Conservation (phyloP, 2,329 filamentous ascomycete genomes). For the Cadophora gregata region DNA sequence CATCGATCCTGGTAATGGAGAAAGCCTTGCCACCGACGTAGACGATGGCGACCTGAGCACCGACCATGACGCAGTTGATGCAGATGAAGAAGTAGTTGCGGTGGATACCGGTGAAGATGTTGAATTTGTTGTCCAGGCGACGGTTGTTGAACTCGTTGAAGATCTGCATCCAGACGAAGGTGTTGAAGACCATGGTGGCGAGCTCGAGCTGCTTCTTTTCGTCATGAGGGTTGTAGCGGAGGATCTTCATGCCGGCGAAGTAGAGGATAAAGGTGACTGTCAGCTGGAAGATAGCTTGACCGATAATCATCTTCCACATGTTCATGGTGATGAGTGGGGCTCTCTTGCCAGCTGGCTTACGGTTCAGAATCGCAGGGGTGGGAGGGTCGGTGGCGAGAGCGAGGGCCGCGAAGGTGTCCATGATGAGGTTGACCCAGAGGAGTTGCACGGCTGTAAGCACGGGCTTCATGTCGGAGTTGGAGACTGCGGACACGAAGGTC, state of each 20-base stretch:
- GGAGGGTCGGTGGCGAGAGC: slow-evolving; percentile 78
- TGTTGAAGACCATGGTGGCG: slow-evolving; percentile 81
- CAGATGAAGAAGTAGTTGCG: slow-evolving; percentile 88
- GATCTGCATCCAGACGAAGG: slow-evolving; percentile 99
- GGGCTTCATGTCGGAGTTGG: slow-evolving; percentile 64
- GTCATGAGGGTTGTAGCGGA: slow-evolving; percentile 58
- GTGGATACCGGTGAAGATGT: slow-evolving; percentile 88
- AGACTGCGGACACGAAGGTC: slow-evolving; percentile 77
- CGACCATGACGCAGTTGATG: slow-evolving; percentile 87
- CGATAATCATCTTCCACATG: slow-evolving; percentile 99
- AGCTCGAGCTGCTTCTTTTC: slow-evolving; percentile 66
- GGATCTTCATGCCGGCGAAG: slow-evolving; percentile 70
- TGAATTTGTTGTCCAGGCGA: slow-evolving; percentile 91
- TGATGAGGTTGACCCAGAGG: slow-evolving; percentile 83
- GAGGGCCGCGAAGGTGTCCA: slow-evolving; percentile 81
- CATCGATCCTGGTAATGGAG: slow-evolving; percentile 64
- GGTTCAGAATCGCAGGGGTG: slow-evolving; percentile 67
- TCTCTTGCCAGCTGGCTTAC: slow-evolving; percentile 76
- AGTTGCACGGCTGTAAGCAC: slow-evolving; percentile 79
- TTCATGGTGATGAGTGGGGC: slow-evolving; percentile 81
- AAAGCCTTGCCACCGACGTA: slow-evolving; percentile 86
- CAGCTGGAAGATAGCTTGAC: slow-evolving; percentile 89
- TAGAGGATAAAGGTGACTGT: slow-evolving; percentile 79
- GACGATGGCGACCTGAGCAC: slow-evolving; percentile 86
- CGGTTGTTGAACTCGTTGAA: slow-evolving; percentile 93